These are phyloP conservation scores for Vachellia pachyceras DNA, from an alignment of 306 rosid genomes.

Conservation along the genomic window DNA sequence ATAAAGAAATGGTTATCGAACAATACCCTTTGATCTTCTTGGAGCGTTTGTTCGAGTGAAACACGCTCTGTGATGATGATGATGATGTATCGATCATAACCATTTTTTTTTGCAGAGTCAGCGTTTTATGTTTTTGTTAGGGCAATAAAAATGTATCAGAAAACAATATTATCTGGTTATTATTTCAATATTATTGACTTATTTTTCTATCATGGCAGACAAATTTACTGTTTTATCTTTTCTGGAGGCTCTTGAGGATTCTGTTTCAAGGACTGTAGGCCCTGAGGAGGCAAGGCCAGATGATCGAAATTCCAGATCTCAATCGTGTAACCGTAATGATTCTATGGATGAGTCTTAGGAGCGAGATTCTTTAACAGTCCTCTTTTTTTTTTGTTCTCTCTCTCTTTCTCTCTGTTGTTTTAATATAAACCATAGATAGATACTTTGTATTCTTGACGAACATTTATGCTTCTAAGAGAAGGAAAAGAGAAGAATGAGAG, in stretches of 20 bases:
- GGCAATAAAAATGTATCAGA: background rate
- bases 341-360: conserved; percentile 83
- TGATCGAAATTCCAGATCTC: conserved; percentile 73
- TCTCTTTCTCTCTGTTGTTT: too few species aligned
- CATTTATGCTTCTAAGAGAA: conserved; percentile 31
- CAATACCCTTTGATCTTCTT: background rate
- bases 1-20: background rate
- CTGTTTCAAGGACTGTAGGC: conserved; percentile 56
- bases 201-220: conserved; percentile 55
- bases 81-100: background rate
- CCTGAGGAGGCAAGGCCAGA: conserved; percentile 68
- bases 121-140: conserved; percentile 1
- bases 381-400: background rate
- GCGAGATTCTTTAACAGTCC: conserved; percentile 37
- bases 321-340: conserved; percentile 63
- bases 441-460: conserved; percentile 13
- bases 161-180: conserved; percentile 17
- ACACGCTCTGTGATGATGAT: background rate
- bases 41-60: conserved; percentile 9
- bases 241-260: conserved; percentile 95
- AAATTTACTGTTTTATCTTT: conserved; percentile 90
- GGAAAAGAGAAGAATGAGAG: conserved; percentile 15
- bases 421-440: conserved; percentile 8
- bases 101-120: background rate
- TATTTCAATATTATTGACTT: background rate